These are phyloP conservation scores for Calonectria pseudoreteaudii DNA, from an alignment of 2,329 filamentous ascomycete species.

Conservation along the genomic window DNA sequence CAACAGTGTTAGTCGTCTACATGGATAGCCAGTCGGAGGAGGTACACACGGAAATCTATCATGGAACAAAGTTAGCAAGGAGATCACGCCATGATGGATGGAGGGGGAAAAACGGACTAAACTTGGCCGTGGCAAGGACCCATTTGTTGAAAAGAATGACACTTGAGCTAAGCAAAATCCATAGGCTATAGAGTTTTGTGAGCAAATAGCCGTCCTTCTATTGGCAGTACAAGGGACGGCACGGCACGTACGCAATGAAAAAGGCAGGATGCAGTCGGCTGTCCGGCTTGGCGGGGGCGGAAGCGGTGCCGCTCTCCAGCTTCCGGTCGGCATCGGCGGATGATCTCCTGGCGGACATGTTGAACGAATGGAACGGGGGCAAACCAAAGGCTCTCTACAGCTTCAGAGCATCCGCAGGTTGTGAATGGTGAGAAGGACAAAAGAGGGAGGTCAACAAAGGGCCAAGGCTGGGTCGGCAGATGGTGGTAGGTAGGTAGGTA, in stretches of 20 bases:
- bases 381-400: not conserved
- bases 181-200: slow-evolving; percentile 1
- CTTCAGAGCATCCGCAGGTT: not conserved
- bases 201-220: not conserved
- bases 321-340: slow-evolving; percentile 19
- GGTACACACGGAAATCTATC: slow-evolving; percentile 21
- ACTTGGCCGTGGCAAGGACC: slow-evolving; percentile 23
- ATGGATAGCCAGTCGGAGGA: not conserved
- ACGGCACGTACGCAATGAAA: slow-evolving; percentile 22
- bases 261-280: slow-evolving; percentile 15
- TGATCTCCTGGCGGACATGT: slow-evolving; percentile 12
- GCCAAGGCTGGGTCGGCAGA: not conserved
- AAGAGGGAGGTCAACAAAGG: not conserved
- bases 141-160: slow-evolving; percentile 29
- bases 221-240: not conserved
- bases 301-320: slow-evolving; percentile 20
- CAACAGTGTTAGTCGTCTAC: not conserved
- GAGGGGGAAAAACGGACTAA: slow-evolving; percentile 2
- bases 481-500: no score
- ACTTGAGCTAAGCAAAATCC: slow-evolving; percentile 21
- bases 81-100: not conserved
- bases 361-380: not conserved
- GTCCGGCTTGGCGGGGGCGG: not conserved
- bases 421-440: not conserved
- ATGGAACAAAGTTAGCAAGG: not conserved